phyloP scores from a whole-genome alignment of 176 grass and related monocot species.

The Alloteropsis semialata region DNA sequence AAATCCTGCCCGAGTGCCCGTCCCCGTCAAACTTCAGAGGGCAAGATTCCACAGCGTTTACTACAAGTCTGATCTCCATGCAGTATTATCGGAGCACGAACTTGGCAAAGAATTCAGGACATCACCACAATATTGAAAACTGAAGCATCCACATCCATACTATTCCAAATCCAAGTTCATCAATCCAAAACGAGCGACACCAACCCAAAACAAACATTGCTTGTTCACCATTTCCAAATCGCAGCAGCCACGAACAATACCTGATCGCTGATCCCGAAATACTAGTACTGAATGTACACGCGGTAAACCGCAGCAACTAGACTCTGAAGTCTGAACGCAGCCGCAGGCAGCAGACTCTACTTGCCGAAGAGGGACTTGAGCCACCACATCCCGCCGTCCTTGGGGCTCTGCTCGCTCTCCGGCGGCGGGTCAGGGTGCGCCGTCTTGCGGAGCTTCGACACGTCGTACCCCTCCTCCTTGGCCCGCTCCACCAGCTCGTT shows the following conservation, averaged over 20 bases:
- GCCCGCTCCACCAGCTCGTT: conserved; percentile 50
- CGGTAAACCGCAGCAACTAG: not conserved
- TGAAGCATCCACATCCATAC: not conserved
- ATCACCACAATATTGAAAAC: not conserved
- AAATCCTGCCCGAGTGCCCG: too few relatives aligned
- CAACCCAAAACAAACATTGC: not conserved
- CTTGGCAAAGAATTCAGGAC: too few relatives aligned
- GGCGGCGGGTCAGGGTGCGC: conserved; percentile 53
- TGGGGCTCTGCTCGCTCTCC: conserved; percentile 37
- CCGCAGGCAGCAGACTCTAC: not conserved
- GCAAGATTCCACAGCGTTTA: not conserved
- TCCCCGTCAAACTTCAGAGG: not conserved
- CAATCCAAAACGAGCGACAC: not conserved
- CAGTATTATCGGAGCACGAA: not conserved
- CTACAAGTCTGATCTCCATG: not conserved
- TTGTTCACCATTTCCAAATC: not conserved
- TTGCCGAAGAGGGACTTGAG: conserved; percentile 80
- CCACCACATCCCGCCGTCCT: conserved; percentile 70
- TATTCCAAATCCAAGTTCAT: not conserved
- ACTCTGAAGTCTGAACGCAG: not conserved
- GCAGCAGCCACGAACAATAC: not conserved
- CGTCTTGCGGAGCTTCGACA: conserved; percentile 59
- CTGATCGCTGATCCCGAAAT: not conserved
- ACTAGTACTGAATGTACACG: not conserved
- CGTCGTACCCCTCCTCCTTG: conserved; percentile 62